Conservation (phyloP, 805 yeast genomes). For the Yamadazyma nakazawae region DNA sequence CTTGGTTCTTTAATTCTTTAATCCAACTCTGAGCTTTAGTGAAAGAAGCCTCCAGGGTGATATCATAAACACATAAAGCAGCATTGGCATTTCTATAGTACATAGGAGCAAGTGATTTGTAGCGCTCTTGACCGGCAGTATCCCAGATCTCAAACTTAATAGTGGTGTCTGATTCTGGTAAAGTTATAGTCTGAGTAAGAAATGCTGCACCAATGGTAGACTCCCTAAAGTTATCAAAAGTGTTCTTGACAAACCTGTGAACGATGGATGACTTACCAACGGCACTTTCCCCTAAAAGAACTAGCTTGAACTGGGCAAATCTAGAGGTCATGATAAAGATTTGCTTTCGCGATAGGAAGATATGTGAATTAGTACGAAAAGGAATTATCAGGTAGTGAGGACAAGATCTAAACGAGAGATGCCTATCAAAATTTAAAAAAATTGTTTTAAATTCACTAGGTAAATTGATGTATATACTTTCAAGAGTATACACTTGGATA, state of each 20-base stretch:
- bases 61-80: constrained; percentile 75
- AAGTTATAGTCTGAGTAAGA: constrained; percentile 61
- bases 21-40: constrained; percentile 75
- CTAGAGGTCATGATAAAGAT: constrained; percentile 9
- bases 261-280: constrained; percentile 69
- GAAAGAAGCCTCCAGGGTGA: constrained; percentile 65
- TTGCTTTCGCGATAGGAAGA: constrained; percentile 2
- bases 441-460: no score
- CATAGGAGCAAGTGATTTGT: constrained; percentile 44
- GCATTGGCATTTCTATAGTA: constrained; percentile 55
- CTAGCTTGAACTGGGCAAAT: constrained; percentile 55
- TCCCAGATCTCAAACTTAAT: constrained; percentile 83
- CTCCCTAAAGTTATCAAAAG: constrained; percentile 69
- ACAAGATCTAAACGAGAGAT: no score
- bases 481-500: no score
- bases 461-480: no score
- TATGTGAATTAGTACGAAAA: neutral
- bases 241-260: constrained; percentile 65
- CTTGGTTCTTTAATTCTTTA: constrained; percentile 78
- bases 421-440: no score
- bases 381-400: neutral
- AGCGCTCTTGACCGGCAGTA: constrained; percentile 84
- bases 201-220: constrained; percentile 87
- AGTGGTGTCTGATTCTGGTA: constrained; percentile 49
- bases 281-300: constrained; percentile 76